A percentile compares a stretch with the other conserved stretches of the same genome.
Conservation (phyloP, 208 protist genomes). For the Trypanosoma scelopori region DNA sequence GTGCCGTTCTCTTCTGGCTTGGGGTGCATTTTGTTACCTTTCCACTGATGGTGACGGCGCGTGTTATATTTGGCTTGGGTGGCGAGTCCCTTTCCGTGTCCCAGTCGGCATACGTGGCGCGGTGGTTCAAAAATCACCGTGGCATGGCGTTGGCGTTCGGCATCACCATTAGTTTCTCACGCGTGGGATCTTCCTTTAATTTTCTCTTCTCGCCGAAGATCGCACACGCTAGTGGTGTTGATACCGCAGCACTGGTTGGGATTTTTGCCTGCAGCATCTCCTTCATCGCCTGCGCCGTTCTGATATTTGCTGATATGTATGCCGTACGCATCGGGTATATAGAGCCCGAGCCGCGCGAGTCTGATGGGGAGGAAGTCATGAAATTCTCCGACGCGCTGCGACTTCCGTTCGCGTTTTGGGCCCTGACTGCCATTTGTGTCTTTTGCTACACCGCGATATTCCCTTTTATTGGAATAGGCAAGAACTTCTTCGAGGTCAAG, state of each 20-base stretch:
- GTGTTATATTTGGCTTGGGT: conserved; percentile 88
- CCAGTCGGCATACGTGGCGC: conserved; percentile 90
- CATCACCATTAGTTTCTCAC: conserved; percentile 89
- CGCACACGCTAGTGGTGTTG: conserved; percentile 48
- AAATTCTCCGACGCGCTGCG: conserved; percentile 43
- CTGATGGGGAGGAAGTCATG: conserved; percentile 30
- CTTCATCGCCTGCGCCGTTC: conserved; percentile 51
- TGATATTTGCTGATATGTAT: conserved; percentile 67
- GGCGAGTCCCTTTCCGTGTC: conserved; percentile 87
- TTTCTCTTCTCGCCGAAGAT: conserved; percentile 88
- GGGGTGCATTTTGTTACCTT: conserved; percentile 64
- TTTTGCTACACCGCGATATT: conserved; percentile 86
- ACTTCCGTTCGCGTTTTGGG: conserved; percentile 78
- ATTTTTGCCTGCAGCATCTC: conserved; percentile 66
- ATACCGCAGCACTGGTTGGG: conserved; percentile 62
- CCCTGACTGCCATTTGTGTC: conserved; percentile 80
- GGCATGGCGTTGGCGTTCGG: conserved; percentile 92
- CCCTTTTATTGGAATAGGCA: conserved; percentile 82
- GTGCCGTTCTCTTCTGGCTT: conserved; percentile 71
- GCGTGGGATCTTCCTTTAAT: conserved; percentile 90
- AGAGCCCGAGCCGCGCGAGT: conserved; percentile 41
- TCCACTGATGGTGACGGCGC: conserved; percentile 69
- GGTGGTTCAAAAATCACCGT: conserved; percentile 82
- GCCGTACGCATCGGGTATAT: conserved; percentile 74
- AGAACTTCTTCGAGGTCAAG: conserved; percentile 86